These are phyloP conservation scores for Rosa persica DNA, from an alignment of 306 rosid species.

Conservation along the genomic window DNA sequence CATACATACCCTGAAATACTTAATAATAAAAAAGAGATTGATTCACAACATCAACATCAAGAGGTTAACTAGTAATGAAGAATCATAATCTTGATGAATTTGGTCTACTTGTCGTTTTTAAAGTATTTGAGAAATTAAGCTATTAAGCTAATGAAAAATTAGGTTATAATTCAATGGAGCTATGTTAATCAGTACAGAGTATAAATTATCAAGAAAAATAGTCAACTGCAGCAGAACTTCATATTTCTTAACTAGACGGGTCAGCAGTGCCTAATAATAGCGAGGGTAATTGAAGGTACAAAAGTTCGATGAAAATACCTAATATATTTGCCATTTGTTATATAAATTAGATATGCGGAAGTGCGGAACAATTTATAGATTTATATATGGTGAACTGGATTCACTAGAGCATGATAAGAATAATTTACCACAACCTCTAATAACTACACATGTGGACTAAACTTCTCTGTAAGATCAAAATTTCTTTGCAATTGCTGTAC, in stretches of 20 bases:
- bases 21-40: no score
- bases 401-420: not conserved
- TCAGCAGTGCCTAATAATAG: not conserved
- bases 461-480: constrained; percentile 11
- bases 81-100: no score
- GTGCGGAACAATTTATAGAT: not conserved
- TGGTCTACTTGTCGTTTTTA: no score
- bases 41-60: no score
- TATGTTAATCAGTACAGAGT: not conserved
- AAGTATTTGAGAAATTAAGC: no score
- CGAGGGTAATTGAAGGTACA: not conserved
- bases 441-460: constrained; percentile 13
- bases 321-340: not conserved
- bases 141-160: not conserved
- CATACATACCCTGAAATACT: no score
- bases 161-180: not conserved
- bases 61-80: no score
- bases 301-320: not conserved
- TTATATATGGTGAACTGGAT: not conserved
- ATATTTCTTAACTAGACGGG: not conserved
- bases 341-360: not conserved
- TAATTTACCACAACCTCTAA: constrained; percentile 3
- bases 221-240: not conserved
- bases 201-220: not conserved
- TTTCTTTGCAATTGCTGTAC: constrained; percentile 20